Percentiles rank a stretch among this genome's conserved stretches.
These are phyloP conservation scores for Xylaria grammica DNA, from an alignment of 495 filamentous ascomycete genomes.

Conservation along the genomic window DNA sequence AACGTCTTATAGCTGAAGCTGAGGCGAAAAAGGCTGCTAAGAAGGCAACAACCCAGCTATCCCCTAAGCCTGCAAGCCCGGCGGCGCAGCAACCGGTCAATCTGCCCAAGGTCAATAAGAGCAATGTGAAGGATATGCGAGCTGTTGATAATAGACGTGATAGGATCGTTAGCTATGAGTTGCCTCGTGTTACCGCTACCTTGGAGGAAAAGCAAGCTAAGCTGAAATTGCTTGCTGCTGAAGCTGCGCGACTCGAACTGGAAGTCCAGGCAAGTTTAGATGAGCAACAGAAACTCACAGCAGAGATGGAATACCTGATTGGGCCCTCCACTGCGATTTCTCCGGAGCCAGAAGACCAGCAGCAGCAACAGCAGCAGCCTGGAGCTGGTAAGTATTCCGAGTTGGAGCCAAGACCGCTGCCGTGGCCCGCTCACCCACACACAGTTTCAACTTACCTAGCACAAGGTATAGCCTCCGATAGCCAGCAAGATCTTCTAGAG, in stretches of 20 bases:
- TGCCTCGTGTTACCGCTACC: conserved; percentile 62
- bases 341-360: conserved; percentile 38
- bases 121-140: conserved; percentile 21
- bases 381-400: conserved; percentile 8
- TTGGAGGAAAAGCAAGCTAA: conserved; percentile 56
- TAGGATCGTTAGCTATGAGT: conserved; percentile 60
- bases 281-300: conserved; percentile 52
- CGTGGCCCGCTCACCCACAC: not conserved
- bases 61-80: conserved; percentile 27
- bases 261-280: conserved; percentile 58
- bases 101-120: conserved; percentile 24
- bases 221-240: conserved; percentile 58
- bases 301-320: conserved; percentile 61
- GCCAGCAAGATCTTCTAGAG: not conserved
- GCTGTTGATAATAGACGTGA: conserved; percentile 52
- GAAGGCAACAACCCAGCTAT: conserved; percentile 38
- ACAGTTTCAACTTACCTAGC: not conserved
- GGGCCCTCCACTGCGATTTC: conserved; percentile 47
- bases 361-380: conserved; percentile 33
- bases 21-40: conserved; percentile 63
- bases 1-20: conserved; percentile 74
- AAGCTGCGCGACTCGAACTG: conserved; percentile 63
- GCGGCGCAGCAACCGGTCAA: conserved; percentile 29
- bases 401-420: not conserved
- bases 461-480: not conserved